These are phyloP conservation scores for Termitomyces sp. DNA, from an alignment of 768 basidiomycete species.

Conservation along the genomic window DNA sequence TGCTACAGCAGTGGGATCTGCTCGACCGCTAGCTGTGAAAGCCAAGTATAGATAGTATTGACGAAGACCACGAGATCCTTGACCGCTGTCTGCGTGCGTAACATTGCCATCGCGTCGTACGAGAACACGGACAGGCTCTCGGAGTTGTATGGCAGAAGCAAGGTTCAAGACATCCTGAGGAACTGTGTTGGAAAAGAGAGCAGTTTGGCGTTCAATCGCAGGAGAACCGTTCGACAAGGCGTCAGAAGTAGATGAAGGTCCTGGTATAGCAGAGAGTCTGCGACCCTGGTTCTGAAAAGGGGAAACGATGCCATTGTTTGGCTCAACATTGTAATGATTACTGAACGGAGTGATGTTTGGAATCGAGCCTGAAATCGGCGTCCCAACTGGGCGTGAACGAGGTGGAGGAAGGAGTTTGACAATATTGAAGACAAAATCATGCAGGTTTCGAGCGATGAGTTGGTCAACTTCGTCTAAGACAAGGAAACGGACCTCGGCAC, in stretches of 20 bases:
- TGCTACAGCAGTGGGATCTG: conserved; percentile 41
- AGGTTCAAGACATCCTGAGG: conserved; percentile 97
- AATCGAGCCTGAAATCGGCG: conserved; percentile 28
- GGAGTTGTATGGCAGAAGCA: conserved; percentile 86
- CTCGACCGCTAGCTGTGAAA: conserved; percentile 80
- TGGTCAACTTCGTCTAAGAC: conserved; percentile 98
- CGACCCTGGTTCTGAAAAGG: conserved; percentile 39
- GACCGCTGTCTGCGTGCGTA: conserved; percentile 55
- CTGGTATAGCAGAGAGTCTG: conserved; percentile 52
- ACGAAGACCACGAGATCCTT: conserved; percentile 78
- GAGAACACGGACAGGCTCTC: conserved; percentile 96
- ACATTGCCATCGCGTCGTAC: conserved; percentile 89
- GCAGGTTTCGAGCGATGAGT: conserved; percentile 92
- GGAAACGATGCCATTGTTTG: conserved; percentile 28
- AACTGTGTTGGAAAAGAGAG: conserved; percentile 96
- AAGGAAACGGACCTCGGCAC: conserved; percentile 86
- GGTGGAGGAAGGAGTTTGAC: conserved; percentile 91
- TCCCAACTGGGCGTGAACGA: conserved; percentile 56
- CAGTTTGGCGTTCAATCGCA: conserved; percentile 78
- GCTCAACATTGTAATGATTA: conserved; percentile 44
- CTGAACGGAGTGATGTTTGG: conserved; percentile 28
- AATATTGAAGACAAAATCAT: conserved; percentile 91
- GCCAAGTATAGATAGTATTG: conserved; percentile 97
- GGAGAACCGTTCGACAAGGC: conserved; percentile 24
- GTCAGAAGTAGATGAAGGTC: conserved; percentile 40